phyloP scores from a whole-genome alignment of 352 stramenopile genomes.

The Thraustochytrium sp. region DNA sequence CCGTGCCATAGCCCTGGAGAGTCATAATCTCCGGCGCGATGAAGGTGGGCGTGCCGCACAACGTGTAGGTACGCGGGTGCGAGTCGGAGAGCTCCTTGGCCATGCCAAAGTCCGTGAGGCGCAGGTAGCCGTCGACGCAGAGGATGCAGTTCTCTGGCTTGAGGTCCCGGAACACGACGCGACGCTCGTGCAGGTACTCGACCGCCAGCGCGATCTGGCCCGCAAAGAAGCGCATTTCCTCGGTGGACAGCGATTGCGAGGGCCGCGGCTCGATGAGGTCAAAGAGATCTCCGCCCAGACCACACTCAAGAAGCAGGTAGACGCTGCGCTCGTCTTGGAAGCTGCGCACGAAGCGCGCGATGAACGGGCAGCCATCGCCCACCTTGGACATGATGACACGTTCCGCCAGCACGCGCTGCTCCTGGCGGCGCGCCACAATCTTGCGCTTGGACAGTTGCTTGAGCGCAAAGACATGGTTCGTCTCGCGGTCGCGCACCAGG shows the following conservation, averaged over 20 bases:
- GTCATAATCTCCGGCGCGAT: constrained; percentile 96
- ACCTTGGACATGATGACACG: constrained; percentile 54
- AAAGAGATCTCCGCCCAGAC: constrained; percentile 88
- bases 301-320: constrained; percentile 98
- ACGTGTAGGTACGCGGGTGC: constrained; percentile 87
- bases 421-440: constrained; percentile 83
- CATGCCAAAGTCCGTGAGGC: constrained; percentile 81
- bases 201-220: constrained; percentile 64
- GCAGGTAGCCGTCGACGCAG: constrained; percentile 69
- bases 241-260: constrained; percentile 85
- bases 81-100: constrained; percentile 62
- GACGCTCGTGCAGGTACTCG: constrained; percentile 40
- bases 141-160: constrained; percentile 86
- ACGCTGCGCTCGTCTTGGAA: constrained; percentile 93
- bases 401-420: constrained; percentile 85
- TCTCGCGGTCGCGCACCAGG: constrained; percentile 1
- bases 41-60: constrained; percentile 95
- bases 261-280: constrained; percentile 79
- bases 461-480: constrained; percentile 73
- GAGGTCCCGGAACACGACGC: constrained; percentile 69
- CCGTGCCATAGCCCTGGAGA: constrained; percentile 84
- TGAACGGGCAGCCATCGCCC: constrained; percentile 61
- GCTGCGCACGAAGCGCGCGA: constrained; percentile 71
- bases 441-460: constrained; percentile 85
- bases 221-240: constrained; percentile 88